These are phyloP conservation scores for Aspergillus pseudoterreus DNA, from an alignment of 2,329 filamentous ascomycete genomes.

Conservation along the genomic window DNA sequence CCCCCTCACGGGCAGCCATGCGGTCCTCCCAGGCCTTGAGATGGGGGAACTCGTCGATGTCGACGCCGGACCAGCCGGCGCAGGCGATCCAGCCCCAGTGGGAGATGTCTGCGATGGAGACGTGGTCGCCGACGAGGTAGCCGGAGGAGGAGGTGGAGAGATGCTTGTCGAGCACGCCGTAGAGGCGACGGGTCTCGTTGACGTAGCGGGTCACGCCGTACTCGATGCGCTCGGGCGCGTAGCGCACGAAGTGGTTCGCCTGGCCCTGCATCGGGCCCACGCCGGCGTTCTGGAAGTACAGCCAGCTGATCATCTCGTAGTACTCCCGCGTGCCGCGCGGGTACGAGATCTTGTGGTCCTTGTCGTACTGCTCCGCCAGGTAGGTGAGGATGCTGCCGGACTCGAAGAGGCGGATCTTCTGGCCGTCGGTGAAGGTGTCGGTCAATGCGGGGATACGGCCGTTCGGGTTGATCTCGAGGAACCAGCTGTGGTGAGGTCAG, in stretches of 20 bases:
- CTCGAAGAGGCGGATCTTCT: constrained; percentile 74
- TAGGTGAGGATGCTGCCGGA: constrained; percentile 82
- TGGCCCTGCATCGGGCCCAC: constrained; percentile 82
- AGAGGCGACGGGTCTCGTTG: constrained; percentile 80
- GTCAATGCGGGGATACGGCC: constrained; percentile 85
- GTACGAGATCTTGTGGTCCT: constrained; percentile 77
- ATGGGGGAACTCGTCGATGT: constrained; percentile 71
- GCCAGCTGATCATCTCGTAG: constrained; percentile 77
- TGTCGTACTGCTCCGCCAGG: constrained; percentile 76
- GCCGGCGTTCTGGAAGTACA: constrained; percentile 74
- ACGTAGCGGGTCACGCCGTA: constrained; percentile 80
- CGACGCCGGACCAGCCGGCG: constrained; percentile 58
- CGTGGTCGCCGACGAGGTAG: constrained; percentile 50
- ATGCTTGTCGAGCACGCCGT: constrained; percentile 71
- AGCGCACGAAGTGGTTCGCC: constrained; percentile 77
- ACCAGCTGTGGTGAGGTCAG: constrained; percentile 55
- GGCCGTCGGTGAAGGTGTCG: constrained; percentile 70
- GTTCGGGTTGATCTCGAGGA: constrained; percentile 87
- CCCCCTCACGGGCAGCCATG: constrained; percentile 64
- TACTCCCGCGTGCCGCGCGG: constrained; percentile 68
- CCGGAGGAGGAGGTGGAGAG: constrained; percentile 51
- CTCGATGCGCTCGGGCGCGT: constrained; percentile 76
- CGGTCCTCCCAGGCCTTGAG: constrained; percentile 74
- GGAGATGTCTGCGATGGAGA: constrained; percentile 66
- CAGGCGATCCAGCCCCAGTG: constrained; percentile 73